Percentiles rank a stretch among this genome's conserved stretches.
These are phyloP conservation scores for Tricholoma matsutake DNA, from an alignment of 768 basidiomycete genomes.

Conservation along the genomic window DNA sequence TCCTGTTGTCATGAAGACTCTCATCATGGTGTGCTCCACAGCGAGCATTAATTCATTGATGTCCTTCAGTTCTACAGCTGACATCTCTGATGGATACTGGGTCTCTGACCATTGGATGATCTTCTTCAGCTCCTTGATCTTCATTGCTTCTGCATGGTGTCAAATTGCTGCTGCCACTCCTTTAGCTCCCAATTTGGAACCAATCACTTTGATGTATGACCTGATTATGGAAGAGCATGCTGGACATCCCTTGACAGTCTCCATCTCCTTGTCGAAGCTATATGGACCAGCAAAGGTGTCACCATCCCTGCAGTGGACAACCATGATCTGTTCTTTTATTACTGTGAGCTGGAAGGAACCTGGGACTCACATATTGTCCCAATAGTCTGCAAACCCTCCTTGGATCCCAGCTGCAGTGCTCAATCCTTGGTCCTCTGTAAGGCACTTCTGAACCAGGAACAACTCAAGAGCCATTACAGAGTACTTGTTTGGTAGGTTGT, in stretches of 20 bases:
- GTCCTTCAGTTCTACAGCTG: neutral
- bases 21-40: constrained; percentile 12
- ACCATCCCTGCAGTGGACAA: constrained; percentile 10
- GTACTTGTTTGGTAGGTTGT: constrained; percentile 19
- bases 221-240: constrained; percentile 16
- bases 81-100: constrained; percentile 3
- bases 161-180: neutral
- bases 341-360: no score
- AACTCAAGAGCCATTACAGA: constrained; percentile 25
- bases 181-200: constrained; percentile 15
- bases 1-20: constrained; percentile 13
- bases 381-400: constrained; percentile 23
- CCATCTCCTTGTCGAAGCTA: constrained; percentile 11
- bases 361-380: constrained; percentile 23
- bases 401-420: constrained; percentile 24
- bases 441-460: constrained; percentile 29
- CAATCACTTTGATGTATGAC: constrained; percentile 15
- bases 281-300: constrained; percentile 20
- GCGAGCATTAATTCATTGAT: constrained; percentile 4
- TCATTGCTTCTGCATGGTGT: constrained; percentile 22
- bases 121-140: constrained; percentile 16
- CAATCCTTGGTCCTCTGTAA: constrained; percentile 16
- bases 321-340: no score
- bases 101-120: constrained; percentile 5
- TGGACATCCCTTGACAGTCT: constrained; percentile 23